Conservation (phyloP, 2,329 filamentous ascomycete species). For the Biscogniauxia mediterranea region DNA sequence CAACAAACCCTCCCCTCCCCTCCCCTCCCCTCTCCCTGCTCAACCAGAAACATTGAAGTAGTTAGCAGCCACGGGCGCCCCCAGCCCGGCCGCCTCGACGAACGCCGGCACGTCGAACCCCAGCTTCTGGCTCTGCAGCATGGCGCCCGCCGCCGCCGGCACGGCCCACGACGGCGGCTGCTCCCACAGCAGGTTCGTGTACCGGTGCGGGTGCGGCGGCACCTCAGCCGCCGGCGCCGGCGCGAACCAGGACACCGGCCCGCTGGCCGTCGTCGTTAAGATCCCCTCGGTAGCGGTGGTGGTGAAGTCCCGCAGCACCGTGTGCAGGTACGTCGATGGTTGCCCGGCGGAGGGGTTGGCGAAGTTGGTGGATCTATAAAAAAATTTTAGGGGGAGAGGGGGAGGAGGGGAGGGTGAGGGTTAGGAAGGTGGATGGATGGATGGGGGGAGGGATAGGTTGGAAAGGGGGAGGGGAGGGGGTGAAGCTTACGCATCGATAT, state of each 20-base stretch:
- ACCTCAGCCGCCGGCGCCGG: constrained; percentile 35
- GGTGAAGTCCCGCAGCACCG: constrained; percentile 30
- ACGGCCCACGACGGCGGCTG: constrained; percentile 33
- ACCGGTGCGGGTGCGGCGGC: constrained; percentile 37
- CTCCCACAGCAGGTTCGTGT: constrained; percentile 38
- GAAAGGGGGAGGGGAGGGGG: not conserved
- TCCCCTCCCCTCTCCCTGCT: not conserved
- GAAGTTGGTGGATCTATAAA: constrained; percentile 29
- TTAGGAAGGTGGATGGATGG: not conserved
- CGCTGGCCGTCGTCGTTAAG: constrained; percentile 21
- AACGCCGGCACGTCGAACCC: constrained; percentile 35
- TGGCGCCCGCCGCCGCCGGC: constrained; percentile 28
- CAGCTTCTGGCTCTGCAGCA: constrained; percentile 31
- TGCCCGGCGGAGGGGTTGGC: constrained; percentile 26
- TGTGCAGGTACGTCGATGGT: constrained; percentile 29
- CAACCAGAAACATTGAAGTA: constrained; percentile 36
- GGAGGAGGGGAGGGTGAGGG: too few relatives aligned
- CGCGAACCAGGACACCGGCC: constrained; percentile 29
- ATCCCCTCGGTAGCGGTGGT: constrained; percentile 17
- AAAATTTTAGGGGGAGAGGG: too few relatives aligned
- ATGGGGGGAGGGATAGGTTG: not conserved
- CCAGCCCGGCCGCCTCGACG: constrained; percentile 30
- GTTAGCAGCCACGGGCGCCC: constrained; percentile 31
- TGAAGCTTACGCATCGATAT: constrained; percentile 29
- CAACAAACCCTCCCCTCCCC: not conserved